Evolutionary conservation across 345 rosid genomes (phyloP), one percentile per base, ranked within the genome.

Genomic region (Pseudoturritis turrita): DNA sequence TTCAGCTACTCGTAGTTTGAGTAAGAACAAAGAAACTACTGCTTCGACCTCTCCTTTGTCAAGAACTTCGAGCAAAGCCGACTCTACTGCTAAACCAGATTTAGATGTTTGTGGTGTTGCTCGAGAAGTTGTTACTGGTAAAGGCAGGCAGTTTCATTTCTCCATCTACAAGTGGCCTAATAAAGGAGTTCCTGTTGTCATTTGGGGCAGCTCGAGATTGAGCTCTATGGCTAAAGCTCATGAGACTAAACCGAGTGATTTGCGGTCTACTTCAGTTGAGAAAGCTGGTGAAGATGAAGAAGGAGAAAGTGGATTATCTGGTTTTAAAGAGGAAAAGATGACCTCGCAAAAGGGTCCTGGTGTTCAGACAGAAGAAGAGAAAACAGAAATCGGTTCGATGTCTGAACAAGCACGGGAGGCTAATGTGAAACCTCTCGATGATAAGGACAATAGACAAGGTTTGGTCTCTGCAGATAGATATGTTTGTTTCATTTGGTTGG

Each of bases 81-180:
- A 78, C 25, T 43, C 49, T 46, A 55, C 68, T 33, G 47, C 5
- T 40, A 65, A 43, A 59, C 56, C 51, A 29, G 68, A 15, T 29
- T 65, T 29, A 7, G 53, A 62, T 28, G 66, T 0, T 26, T 39
- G 31, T 54, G 62, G 13, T 55, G 70, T 41, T 77, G 72, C 76
- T 65, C 84, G 70, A 56, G 25, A 65, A 26, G 66, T 28, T 73
- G 81, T 72, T 35, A 40, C 26, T 40, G 65, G 62, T 35, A 59
- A 52, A n/a, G 41, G 76, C 26, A 75, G 67, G 71, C 85, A 80
- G 14, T 91, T 89, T 81, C 97, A 89, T 79, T 89, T 94, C 82
- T 94, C 98, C 1, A 91, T 94, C 46, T 94, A 86, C 81, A 94
- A 87, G 78, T 94, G 98, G 98, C 95, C 89, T 50, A 82, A 87